A percentile compares a stretch with the other conserved stretches of the same genome.
phyloP scores from a whole-genome alignment of 2,329 filamentous ascomycete genomes.

The Penicillium olsonii region DNA sequence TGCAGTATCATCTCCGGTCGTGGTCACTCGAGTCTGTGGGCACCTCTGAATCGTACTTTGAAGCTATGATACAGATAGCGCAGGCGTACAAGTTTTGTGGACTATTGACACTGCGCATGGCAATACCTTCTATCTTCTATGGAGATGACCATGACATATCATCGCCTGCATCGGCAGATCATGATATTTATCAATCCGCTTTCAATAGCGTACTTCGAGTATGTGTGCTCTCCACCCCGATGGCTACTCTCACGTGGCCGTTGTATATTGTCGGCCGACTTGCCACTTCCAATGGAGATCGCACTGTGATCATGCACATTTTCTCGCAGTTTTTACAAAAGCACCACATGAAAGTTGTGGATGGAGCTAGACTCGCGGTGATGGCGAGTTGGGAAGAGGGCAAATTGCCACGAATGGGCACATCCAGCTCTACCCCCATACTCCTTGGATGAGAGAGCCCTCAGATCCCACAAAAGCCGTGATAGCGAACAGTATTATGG shows the following conservation, averaged over 20 bases:
- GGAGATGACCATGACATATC: background rate
- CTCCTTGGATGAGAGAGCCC: background rate
- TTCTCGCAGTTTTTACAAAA: constrained; percentile 10
- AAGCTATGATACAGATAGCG: constrained; percentile 10
- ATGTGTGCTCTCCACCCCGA: constrained; percentile 11
- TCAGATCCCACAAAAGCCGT: background rate
- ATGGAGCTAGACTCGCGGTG: constrained; percentile 6
- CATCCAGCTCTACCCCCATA: background rate
- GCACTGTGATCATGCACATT: constrained; percentile 6
- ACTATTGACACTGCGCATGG: constrained; percentile 1
- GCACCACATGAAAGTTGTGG: constrained; percentile 14
- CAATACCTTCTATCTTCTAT: background rate
- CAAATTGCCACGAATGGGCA: background rate
- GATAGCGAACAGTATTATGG: too few relatives aligned
- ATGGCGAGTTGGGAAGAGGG: constrained; percentile 1
- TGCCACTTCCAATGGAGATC: constrained; percentile 9
- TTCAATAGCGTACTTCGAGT: constrained; percentile 11
- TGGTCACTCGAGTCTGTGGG: constrained; percentile 1
- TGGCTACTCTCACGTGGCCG: constrained; percentile 16
- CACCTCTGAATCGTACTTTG: background rate
- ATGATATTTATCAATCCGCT: constrained; percentile 8
- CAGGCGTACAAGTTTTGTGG: constrained; percentile 8
- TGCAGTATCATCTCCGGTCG: background rate
- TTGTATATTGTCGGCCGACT: constrained; percentile 11
- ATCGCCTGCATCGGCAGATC: constrained; percentile 29